These are phyloP conservation scores for Auricularia heimuer DNA, from an alignment of 768 basidiomycete genomes.

Conservation along the genomic window DNA sequence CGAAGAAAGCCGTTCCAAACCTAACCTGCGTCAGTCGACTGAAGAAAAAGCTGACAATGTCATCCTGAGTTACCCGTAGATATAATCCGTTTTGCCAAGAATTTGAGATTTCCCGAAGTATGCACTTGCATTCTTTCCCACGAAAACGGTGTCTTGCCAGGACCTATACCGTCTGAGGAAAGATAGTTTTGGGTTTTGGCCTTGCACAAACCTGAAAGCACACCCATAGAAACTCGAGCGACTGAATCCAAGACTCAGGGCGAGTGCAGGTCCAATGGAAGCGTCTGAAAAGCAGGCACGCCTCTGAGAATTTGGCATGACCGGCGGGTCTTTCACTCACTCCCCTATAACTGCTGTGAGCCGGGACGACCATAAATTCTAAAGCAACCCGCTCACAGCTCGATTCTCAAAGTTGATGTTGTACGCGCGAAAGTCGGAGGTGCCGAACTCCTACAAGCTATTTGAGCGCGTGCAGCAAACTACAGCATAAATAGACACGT, in stretches of 20 bases:
- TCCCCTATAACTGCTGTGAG: not conserved
- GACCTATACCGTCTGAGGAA: not conserved
- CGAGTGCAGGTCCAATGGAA: not conserved
- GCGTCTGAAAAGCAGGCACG: not conserved
- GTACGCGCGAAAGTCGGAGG: not conserved
- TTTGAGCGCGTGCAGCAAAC: not conserved
- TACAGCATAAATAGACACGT: not conserved
- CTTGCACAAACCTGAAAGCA: not conserved
- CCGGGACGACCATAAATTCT: not conserved
- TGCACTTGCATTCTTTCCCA: not conserved
- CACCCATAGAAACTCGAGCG: not conserved
- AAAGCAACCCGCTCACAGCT: not conserved
- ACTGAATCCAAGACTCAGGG: not conserved
- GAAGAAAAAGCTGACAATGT: not conserved
- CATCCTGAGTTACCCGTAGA: not conserved
- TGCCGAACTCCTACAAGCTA: not conserved
- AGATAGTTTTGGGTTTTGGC: not conserved
- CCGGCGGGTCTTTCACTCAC: not conserved
- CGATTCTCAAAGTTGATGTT: constrained; percentile 2
- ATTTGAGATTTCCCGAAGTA: not conserved
- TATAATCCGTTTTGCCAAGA: not conserved
- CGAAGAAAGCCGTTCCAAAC: not conserved
- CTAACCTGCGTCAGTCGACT: not conserved
- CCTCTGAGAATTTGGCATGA: not conserved
- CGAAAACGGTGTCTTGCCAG: not conserved